Base-by-base conservation (phyloP, 1,284 basidiomycete genomes). In the Fomitopsis palustris region DNA sequence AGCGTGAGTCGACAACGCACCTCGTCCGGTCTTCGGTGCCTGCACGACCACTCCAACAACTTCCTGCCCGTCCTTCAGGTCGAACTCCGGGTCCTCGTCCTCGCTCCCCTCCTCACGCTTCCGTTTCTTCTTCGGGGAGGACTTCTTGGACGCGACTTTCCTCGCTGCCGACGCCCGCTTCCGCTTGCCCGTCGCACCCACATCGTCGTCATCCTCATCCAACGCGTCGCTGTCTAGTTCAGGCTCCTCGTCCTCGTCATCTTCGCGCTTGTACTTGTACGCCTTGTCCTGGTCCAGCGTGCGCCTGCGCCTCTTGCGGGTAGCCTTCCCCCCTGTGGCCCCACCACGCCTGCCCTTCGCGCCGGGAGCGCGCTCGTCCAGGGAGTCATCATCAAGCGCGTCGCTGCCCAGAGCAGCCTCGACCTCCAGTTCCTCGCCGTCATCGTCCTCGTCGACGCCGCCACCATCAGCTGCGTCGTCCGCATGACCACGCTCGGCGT, bases 21-120 rank as follows among this genome's bases (percentile, higher is more conserved):
- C 92, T 75, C 81, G 80, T 19, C 94, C 94, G 0, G 85, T 87
- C 66, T 81, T 92, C 0, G 93, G 93, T 10, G 93, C 93, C 69
- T 85, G 77, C 16, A 90, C 81, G 6, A 91, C 82, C 5, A 72
- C 74, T 0, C 88, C 88, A 4, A 90, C 88, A 23, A 92, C 74
- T 69, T 89, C 82, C 64, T 89, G 82, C 0, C 89, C 88, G 6
- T 90, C 84, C 55, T 83, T 80, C 35, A 86, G 72, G 16, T 85
- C 81, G 35, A 79, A 59, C 23, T 77, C 75, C 17, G 75, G 70
- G 1, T 73, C 74, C n/a, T 76, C 74, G 8, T 67, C 69, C 5
- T 68, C 72, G 53, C 53, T 69, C 62, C 58, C 61, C 47, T 51
- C 57, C 39, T 56, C 67, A 63, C 63, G 74, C 70, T 71, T 75